Base-by-base conservation (phyloP, 1,284 basidiomycete species). In the Lentinus polychrous region DNA sequence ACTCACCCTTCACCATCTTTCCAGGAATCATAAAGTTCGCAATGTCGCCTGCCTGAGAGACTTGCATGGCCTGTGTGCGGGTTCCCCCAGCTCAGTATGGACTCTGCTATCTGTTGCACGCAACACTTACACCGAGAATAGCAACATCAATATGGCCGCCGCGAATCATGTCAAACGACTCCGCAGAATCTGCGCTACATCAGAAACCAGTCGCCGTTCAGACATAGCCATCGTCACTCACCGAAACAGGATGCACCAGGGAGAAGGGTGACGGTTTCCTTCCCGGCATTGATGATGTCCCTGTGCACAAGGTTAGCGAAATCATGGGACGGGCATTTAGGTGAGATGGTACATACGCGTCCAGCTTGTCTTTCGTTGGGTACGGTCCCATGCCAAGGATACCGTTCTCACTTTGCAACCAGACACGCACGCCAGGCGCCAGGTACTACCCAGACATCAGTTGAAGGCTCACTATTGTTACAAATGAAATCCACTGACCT, bases 1-100 rank as follows among this genome's bases (percentile, higher is more conserved):
- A 38, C 62, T 20, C 55, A 76, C 89, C 91, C 74, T 92, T 93
- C 42, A 93, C 81, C 63, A 94, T 79, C 69, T 94, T 93, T 27
- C 91, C 91, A 12, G 94, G 94, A 57, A 97, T 92, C 93, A 96
- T 97, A 66, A 91, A 98, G 73, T 98, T 98, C 45, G 95, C 94
- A 52, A 98, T 86, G 64, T 98, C 94, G 51, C 94, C 95, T 18
- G 83, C 83, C 57, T 87, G 82, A 1, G 91, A 92, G 44, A 97
- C 94, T 75, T 98, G 86, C 83, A 98, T 92, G 2, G 94, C 93
- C 86, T 90, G 53, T 40, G 12, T 23, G 18, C 18, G 18, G 33
- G 14, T 37, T n/a, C 14, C n/a, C 14, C 14, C n/a, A 37, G 6
- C n/a, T 37, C 35, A 37, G 18, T 15, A 37, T 37, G 18, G 35